These are phyloP conservation scores for Graphilbum fragrans DNA, from an alignment of 2,329 filamentous ascomycete genomes.

Conservation along the genomic window DNA sequence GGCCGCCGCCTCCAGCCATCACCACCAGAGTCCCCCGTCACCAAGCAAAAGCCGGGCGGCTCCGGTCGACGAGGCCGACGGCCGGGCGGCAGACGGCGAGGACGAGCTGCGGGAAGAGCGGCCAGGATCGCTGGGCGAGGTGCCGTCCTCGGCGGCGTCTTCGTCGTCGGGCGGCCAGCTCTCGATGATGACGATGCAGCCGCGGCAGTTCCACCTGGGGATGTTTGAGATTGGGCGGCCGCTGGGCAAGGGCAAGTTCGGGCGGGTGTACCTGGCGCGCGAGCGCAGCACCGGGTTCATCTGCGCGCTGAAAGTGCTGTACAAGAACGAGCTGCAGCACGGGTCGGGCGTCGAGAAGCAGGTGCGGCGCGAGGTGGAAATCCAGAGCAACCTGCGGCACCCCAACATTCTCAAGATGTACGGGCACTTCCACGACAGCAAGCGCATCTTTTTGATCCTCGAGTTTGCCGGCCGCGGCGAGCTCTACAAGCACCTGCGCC, in stretches of 20 bases:
- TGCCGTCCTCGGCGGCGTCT: slow-evolving; percentile 21
- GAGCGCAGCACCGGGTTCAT: slow-evolving; percentile 71
- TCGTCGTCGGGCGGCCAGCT: slow-evolving; percentile 43
- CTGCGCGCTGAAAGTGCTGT: slow-evolving; percentile 74
- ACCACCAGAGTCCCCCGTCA: slow-evolving; percentile 20
- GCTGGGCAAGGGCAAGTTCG: slow-evolving; percentile 79
- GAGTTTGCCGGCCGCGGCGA: slow-evolving; percentile 81
- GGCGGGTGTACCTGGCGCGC: slow-evolving; percentile 72
- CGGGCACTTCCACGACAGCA: slow-evolving; percentile 81
- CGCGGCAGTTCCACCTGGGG: slow-evolving; percentile 68
- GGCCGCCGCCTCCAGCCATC: slow-evolving; percentile 30
- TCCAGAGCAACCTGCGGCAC: slow-evolving; percentile 76
- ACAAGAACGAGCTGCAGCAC: slow-evolving; percentile 72
- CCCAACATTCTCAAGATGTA: slow-evolving; percentile 76
- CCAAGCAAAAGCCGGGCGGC: slow-evolving; percentile 13
- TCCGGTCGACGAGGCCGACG: slow-evolving; percentile 15
- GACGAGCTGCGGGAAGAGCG: background rate
- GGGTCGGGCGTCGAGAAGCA: slow-evolving; percentile 73
- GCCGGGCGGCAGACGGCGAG: background rate
- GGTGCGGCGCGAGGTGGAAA: slow-evolving; percentile 78
- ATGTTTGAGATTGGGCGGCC: slow-evolving; percentile 92
- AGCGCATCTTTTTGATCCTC: slow-evolving; percentile 76
- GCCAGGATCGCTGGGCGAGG: background rate
- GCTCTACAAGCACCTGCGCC: slow-evolving; percentile 75
- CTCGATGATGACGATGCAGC: slow-evolving; percentile 14